Evolutionary conservation across 371 early-diverging fungal genomes (phyloP).

Genomic region (Umbelopsis sp.): DNA sequence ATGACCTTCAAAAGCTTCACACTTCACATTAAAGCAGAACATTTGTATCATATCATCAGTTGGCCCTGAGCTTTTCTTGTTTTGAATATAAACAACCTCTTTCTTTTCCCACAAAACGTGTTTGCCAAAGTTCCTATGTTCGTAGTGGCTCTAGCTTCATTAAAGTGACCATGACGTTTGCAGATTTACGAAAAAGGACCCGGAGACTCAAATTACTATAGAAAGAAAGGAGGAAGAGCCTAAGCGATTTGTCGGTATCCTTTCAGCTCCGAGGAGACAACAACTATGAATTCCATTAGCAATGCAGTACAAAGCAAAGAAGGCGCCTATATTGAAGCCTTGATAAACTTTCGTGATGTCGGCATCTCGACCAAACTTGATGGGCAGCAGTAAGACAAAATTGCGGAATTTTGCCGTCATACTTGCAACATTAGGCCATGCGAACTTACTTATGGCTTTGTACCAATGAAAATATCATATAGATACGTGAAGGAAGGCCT

Average conservation of each 20-base stretch:
- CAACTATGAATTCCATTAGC: neutral
- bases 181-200: no score
- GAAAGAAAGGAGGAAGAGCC: no score
- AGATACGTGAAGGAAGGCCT: constrained; percentile 35
- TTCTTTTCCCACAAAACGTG: no score
- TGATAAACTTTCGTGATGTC: constrained; percentile 36
- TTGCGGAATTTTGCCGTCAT: no score
- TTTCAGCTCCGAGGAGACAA: neutral
- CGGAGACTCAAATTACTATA: no score
- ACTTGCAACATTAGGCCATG: no score
- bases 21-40: neutral
- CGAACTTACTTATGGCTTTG: no score
- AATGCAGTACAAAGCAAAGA: neutral
- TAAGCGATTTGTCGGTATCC: neutral
- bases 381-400: constrained; percentile 25
- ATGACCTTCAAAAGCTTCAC: constrained; percentile 28
- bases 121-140: no score
- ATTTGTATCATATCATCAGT: neutral
- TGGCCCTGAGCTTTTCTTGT: neutral
- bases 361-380: constrained; percentile 29
- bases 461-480: neutral
- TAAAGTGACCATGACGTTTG: no score
- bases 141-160: no score
- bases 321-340: neutral
- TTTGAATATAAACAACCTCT: neutral